Evolutionary conservation across 2,329 filamentous ascomycete genomes (phyloP), one percentile per base, ranked within the genome.

Genomic region (Pseudogymnoascus sp.): DNA sequence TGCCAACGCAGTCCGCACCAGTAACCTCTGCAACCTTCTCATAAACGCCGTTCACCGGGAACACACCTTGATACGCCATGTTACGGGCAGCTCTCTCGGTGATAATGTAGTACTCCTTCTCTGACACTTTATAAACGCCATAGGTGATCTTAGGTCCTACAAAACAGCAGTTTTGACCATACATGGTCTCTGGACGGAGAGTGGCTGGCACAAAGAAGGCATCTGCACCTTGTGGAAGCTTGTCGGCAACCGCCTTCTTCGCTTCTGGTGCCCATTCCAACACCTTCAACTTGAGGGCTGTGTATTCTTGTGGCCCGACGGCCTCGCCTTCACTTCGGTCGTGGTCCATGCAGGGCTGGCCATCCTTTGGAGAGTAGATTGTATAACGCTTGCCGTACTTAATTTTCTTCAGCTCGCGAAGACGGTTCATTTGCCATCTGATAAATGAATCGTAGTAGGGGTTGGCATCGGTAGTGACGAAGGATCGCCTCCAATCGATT

Each of bases 361-460:
- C 89, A 70, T 96, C 91, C 77, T 96, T 96, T 64, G 91, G 90
- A 21, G 87, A 90, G 81, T 97, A 96, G 67, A 97, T 88, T 5
- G 93, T 97, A 75, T 97, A 96, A 70, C 92, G 81, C 79, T 91
- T 95, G 62, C 91, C 92, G 71, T 95, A 96, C 77, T 93, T 90
- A 77, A 97, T 93, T 81, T 97, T 97, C 71, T 90, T 85, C 65
- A 96, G 79, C 73, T 95, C 90, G 76, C 89, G 91, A 60, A 97
- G 83, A 66, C 90, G 89, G 74, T 90, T 93, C 90, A 97, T 97
- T 78, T 97, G 95, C 95, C 95, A 99, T 71, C 90, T 81, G 41
- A 97, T 88, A 71, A 99, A 99, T 4, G 91, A 85, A 74, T 99
- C 93, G 74, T 96, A 99, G 79, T 95, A 97, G 4, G 91, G 92